phyloP scores from a whole-genome alignment of 169 alveolate genomes.

The Cryptosporidium ubiquitum region DNA sequence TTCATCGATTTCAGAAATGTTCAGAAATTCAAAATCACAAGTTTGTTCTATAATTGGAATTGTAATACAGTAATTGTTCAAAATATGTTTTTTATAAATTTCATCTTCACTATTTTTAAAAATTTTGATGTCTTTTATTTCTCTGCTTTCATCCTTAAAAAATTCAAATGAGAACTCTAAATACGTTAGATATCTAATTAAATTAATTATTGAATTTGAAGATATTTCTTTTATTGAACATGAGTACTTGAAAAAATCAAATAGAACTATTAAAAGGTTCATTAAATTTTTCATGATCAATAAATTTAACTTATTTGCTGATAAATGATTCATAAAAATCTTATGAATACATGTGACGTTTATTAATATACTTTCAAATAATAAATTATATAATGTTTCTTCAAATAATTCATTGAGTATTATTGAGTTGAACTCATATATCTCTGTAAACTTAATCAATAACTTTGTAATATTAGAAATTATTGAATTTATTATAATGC shows the following conservation, averaged over 20 bases:
- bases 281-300: neutral
- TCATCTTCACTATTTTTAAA: neutral
- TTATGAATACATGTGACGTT: slow-evolving; percentile 1
- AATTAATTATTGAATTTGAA: neutral
- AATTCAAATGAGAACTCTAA: slow-evolving; percentile 32
- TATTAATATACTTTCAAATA: neutral
- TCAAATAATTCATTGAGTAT: neutral
- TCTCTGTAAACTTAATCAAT: neutral
- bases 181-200: slow-evolving; percentile 25
- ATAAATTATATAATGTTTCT: neutral
- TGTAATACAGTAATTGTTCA: neutral
- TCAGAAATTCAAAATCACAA: neutral
- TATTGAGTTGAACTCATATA: neutral
- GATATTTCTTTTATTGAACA: neutral
- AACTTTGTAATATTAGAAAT: neutral
- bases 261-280: neutral
- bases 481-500: neutral
- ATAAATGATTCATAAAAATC: slow-evolving; percentile 10
- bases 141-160: slow-evolving; percentile 14
- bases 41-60: neutral
- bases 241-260: slow-evolving; percentile 7
- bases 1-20: neutral
- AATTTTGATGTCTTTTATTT: neutral
- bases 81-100: neutral
- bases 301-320: slow-evolving; percentile 12